A percentile compares a stretch with the other conserved stretches of the same genome.
Conservation (phyloP, 768 basidiomycete species). For the Collybia sp. region DNA sequence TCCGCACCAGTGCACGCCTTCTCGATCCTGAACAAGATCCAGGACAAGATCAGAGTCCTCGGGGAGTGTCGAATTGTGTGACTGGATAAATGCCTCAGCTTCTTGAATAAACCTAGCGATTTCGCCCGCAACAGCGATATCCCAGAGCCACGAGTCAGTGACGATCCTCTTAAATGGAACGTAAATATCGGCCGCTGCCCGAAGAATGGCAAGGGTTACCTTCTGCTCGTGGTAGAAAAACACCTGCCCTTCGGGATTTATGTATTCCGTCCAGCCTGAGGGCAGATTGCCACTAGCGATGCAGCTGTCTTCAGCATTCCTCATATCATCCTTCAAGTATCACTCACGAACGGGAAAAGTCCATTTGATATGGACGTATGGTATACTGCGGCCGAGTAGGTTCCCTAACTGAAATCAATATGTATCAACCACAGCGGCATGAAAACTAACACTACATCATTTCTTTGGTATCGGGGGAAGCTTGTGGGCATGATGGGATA, state of each 20-base stretch:
- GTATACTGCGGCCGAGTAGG: not conserved
- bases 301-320: not conserved
- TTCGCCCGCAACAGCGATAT: not conserved
- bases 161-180: slow-evolving; percentile 2
- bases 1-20: not conserved
- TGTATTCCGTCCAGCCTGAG: not conserved
- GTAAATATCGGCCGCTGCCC: not conserved
- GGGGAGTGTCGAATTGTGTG: not conserved
- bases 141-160: slow-evolving; percentile 6
- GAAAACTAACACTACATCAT: not conserved
- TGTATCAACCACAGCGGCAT: not conserved
- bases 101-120: slow-evolving; percentile 1
- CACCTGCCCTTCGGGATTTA: not conserved
- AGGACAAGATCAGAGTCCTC: slow-evolving; percentile 4
- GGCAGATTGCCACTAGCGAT: not conserved
- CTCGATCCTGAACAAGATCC: not conserved
- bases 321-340: not conserved
- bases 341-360: not conserved
- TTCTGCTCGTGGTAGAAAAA: slow-evolving; percentile 1
- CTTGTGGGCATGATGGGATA: slow-evolving; percentile 8
- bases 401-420: too few species aligned
- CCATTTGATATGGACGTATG: not conserved
- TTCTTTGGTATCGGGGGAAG: slow-evolving; percentile 1
- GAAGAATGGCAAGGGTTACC: not conserved
- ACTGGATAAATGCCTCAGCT: not conserved